phyloP scores from a whole-genome alignment of 805 yeast species.

The Candida michaelii region DNA sequence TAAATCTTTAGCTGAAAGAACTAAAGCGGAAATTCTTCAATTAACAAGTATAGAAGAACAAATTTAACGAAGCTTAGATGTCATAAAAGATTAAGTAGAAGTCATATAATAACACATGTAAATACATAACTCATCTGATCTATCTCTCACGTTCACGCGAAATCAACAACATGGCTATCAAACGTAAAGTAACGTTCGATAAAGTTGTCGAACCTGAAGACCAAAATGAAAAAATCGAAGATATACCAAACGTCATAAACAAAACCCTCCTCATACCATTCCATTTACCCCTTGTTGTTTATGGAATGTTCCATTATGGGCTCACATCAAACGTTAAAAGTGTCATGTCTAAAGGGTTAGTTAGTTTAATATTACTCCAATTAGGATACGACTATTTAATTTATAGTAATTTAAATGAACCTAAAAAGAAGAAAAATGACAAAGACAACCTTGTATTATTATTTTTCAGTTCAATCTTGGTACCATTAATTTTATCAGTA shows the following conservation, averaged over 20 bases:
- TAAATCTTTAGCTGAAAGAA: constrained; percentile 2
- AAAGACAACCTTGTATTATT: constrained; percentile 23
- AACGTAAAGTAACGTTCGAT: constrained; percentile 16
- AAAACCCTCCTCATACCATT: constrained; percentile 24
- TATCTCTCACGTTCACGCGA: background rate
- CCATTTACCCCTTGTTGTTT: constrained; percentile 27
- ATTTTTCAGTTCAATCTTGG: constrained; percentile 25
- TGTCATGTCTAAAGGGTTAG: constrained; percentile 26
- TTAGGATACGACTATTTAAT: constrained; percentile 23
- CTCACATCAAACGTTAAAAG: constrained; percentile 23
- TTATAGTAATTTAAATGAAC: constrained; percentile 8
- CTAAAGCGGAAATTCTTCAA: too few species aligned
- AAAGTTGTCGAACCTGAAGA: constrained; percentile 10
- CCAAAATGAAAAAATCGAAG: constrained; percentile 2
- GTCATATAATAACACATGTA: too few species aligned
- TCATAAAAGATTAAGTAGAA: too few species aligned
- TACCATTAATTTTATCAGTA: constrained; percentile 35
- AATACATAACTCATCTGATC: background rate
- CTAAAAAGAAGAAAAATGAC: constrained; percentile 5
- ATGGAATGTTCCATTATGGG: constrained; percentile 31
- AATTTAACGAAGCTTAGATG: too few species aligned
- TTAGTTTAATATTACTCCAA: constrained; percentile 24
- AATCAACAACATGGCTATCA: constrained; percentile 7
- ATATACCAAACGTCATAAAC: constrained; percentile 10
- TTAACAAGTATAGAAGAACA: too few species aligned